Conservation (phyloP, 1,284 basidiomycete species). For the Heliocybe sulcata region DNA sequence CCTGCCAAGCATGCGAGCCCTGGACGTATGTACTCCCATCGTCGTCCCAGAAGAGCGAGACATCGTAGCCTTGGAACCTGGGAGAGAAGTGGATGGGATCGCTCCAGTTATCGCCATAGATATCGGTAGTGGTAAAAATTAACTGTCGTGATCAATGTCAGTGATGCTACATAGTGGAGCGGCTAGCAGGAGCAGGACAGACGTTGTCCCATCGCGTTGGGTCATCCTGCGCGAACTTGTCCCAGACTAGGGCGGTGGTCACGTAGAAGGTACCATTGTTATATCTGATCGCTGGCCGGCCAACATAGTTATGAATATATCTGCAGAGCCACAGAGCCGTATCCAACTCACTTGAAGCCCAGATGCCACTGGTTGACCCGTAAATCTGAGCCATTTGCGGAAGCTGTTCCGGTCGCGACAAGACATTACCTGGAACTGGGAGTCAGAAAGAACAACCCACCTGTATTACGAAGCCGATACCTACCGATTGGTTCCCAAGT, state of each 20-base stretch:
- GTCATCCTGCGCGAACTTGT: constrained; percentile 18
- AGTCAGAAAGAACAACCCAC: no score
- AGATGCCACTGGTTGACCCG: constrained; percentile 16
- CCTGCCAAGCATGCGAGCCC: constrained; percentile 24
- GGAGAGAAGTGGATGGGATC: constrained; percentile 24
- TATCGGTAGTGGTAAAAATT: constrained; percentile 24
- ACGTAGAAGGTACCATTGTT: constrained; percentile 20
- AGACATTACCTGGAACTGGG: background rate
- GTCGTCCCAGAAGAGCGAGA: constrained; percentile 27
- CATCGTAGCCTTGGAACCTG: constrained; percentile 27
- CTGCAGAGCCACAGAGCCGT: background rate
- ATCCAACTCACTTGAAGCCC: constrained; percentile 13
- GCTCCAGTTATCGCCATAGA: constrained; percentile 24
- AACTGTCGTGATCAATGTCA: constrained; percentile 14
- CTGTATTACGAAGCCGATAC: no score
- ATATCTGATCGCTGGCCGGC: constrained; percentile 5
- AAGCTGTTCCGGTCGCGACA: constrained; percentile 12
- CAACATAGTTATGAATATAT: background rate
- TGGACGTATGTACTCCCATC: constrained; percentile 26
- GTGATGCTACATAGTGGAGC: background rate
- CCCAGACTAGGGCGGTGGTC: constrained; percentile 24
- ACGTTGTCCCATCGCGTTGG: constrained; percentile 25
- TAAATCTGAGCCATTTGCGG: constrained; percentile 14
- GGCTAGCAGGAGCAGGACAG: background rate
- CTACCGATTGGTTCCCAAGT: constrained; percentile 18